A percentile compares a stretch with the other conserved stretches of the same genome.
phyloP scores from a whole-genome alignment of 78 protist genomes.

The Pelomyxa schiedti region DNA sequence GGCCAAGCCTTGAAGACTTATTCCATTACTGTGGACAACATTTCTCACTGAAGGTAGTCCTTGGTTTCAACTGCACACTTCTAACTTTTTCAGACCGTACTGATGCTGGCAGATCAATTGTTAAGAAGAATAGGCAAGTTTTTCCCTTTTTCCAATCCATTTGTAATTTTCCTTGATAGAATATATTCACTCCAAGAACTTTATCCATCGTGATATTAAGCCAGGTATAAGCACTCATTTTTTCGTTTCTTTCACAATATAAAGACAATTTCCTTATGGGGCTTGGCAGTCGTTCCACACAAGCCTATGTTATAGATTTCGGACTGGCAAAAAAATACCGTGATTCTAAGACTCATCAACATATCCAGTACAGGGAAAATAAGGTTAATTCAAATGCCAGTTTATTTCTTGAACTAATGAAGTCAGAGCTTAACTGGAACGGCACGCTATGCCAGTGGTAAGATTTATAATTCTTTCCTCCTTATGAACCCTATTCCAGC shows the following conservation, averaged over 20 bases:
- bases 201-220: conserved; percentile 88
- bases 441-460: conserved; percentile 78
- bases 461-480: conserved; percentile 86
- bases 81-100: too few relatives aligned
- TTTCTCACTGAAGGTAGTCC: conserved; percentile 75
- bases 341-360: conserved; percentile 83
- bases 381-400: too few relatives aligned
- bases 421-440: conserved; percentile 89
- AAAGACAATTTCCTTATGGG: conserved; percentile 96
- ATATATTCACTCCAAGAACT: conserved; percentile 69
- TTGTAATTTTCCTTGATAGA: conserved; percentile 32
- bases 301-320: conserved; percentile 85
- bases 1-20: conserved; percentile 94
- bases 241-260: conserved; percentile 24
- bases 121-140: conserved; percentile 2
- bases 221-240: conserved; percentile 16
- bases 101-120: conserved; percentile 93
- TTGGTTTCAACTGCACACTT: too few relatives aligned
- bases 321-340: conserved; percentile 93
- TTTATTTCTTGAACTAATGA: too few relatives aligned
- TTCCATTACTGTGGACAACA: conserved; percentile 80
- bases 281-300: conserved; percentile 45
- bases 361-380: conserved; percentile 91
- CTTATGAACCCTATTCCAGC: conserved; percentile 5
- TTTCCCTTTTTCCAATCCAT: neutral